Conservation (phyloP, 768 basidiomycete genomes). For the Harrya chromipes region DNA sequence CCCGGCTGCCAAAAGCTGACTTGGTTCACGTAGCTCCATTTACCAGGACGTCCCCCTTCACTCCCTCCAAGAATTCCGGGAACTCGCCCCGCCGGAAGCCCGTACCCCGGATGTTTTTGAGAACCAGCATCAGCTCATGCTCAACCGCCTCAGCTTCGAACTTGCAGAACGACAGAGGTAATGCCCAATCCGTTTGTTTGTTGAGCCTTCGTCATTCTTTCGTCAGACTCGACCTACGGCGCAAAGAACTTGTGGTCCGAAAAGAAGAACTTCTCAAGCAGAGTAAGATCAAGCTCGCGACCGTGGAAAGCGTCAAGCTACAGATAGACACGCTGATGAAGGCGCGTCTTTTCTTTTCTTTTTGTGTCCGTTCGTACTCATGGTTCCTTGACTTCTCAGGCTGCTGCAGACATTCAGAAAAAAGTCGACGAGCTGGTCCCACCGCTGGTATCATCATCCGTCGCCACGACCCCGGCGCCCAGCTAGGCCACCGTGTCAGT, state of each 20-base stretch:
- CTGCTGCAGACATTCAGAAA: slow-evolving; percentile 69
- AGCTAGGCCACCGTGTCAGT: slow-evolving; percentile 8
- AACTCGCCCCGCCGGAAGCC: slow-evolving; percentile 66
- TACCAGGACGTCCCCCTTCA: slow-evolving; percentile 86
- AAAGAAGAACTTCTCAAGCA: slow-evolving; percentile 82
- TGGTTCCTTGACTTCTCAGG: slow-evolving; percentile 37
- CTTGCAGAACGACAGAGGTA: slow-evolving; percentile 86
- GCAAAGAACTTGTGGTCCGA: slow-evolving; percentile 61
- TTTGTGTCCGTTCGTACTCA: slow-evolving; percentile 8
- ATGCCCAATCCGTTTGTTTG: slow-evolving; percentile 8
- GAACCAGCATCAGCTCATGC: slow-evolving; percentile 81
- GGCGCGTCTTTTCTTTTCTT: slow-evolving; percentile 36
- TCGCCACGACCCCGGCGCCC: slow-evolving; percentile 27
- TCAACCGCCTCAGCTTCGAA: slow-evolving; percentile 84
- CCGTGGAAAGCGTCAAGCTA: slow-evolving; percentile 73
- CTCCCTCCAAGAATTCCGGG: slow-evolving; percentile 61
- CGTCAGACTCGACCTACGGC: slow-evolving; percentile 65
- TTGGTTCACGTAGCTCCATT: slow-evolving; percentile 54
- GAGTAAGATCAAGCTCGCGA: slow-evolving; percentile 67
- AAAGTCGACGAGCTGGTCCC: slow-evolving; percentile 68
- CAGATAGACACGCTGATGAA: slow-evolving; percentile 78
- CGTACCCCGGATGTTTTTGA: slow-evolving; percentile 57
- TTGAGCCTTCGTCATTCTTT: slow-evolving; percentile 2
- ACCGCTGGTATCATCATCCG: slow-evolving; percentile 34
- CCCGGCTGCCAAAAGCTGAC: neutral